Conservation (phyloP, 225 moss, liverwort and hornwort genomes). For the Marchantia paleacea region DNA sequence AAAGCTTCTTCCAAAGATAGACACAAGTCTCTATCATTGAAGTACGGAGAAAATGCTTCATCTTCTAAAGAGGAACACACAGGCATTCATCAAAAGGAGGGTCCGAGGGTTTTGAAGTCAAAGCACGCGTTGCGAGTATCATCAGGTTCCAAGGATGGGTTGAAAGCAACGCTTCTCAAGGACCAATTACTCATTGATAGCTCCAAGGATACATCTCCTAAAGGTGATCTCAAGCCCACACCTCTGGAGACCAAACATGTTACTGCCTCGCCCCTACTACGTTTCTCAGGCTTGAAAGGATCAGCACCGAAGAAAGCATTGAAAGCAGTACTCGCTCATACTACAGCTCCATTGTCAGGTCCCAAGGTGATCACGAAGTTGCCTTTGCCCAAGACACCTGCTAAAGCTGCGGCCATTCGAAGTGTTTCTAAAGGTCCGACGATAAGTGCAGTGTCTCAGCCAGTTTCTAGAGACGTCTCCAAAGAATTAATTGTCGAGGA, state of each 20-base stretch:
- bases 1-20: conserved; percentile 9
- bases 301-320: conserved; percentile 20
- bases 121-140: conserved; percentile 7
- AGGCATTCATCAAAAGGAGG: background rate
- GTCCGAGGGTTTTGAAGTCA: conserved; percentile 3
- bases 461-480: background rate
- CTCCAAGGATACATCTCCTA: background rate
- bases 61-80: background rate
- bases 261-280: background rate
- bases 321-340: conserved; percentile 11
- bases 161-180: conserved; percentile 8
- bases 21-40: background rate
- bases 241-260: background rate
- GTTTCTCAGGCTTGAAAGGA: background rate
- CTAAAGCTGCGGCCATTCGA: background rate
- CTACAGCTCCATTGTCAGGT: conserved; percentile 12
- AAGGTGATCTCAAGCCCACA: background rate
- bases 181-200: conserved; percentile 10
- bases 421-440: background rate
- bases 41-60: background rate
- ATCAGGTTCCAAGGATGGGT: conserved; percentile 8
- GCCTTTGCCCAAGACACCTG: conserved; percentile 6
- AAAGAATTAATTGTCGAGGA: background rate
- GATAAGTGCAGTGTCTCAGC: background rate
- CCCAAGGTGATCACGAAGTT: conserved; percentile 22